Evolutionary conservation across 108 stramenopile genomes (phyloP).

Genomic region (Aurantiochytrium sp.): DNA sequence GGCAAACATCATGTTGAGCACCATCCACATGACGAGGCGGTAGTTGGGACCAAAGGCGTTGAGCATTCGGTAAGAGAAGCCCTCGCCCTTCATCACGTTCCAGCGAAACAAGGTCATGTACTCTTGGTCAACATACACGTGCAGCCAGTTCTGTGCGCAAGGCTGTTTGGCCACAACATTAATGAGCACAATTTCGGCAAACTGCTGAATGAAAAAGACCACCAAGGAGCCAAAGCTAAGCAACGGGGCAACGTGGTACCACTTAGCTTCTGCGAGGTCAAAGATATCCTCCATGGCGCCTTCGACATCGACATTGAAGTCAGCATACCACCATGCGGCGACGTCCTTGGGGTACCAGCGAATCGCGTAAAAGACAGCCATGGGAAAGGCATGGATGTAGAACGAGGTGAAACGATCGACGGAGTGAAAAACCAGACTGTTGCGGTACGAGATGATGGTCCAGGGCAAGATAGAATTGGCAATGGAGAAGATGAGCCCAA

Average conservation of each 20-base stretch:
- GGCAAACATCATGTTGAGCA: not conserved
- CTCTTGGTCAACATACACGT: not conserved
- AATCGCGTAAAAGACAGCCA: conserved; percentile 48
- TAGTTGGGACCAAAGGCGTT: conserved; percentile 2
- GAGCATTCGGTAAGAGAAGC: not conserved
- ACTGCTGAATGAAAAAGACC: conserved; percentile 5
- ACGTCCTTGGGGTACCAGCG: conserved; percentile 47
- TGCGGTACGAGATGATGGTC: conserved; percentile 61
- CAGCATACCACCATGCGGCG: not conserved
- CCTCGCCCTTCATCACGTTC: not conserved
- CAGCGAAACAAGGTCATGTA: not conserved
- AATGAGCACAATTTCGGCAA: not conserved
- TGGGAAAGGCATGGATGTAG: conserved; percentile 65
- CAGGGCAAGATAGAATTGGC: conserved; percentile 57
- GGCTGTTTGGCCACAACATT: not conserved
- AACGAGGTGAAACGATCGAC: conserved; percentile 68
- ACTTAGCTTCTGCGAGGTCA: not conserved
- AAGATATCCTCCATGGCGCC: conserved; percentile 12
- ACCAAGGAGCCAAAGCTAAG: not conserved
- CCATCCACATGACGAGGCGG: not conserved
- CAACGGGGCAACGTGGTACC: not conserved
- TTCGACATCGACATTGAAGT: not conserved
- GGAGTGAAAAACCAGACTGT: conserved; percentile 69
- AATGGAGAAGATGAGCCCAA: conserved; percentile 48
- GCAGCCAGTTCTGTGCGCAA: not conserved